Percentiles rank a stretch among this genome's conserved stretches.
Conservation (phyloP, 2,329 filamentous ascomycete genomes). For the Hortaea werneckii region DNA sequence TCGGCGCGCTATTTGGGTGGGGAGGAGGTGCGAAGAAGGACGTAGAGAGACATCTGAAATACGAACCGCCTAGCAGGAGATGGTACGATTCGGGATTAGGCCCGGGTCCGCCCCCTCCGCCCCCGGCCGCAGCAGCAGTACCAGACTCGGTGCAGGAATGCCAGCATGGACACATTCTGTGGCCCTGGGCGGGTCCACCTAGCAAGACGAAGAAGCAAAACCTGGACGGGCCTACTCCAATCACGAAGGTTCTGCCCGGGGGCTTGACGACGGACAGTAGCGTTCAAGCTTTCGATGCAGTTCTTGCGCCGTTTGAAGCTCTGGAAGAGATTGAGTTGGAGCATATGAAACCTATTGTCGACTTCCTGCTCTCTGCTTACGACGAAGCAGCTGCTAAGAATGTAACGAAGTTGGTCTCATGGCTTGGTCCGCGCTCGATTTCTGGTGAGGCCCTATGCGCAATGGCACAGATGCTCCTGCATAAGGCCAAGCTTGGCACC, state of each 20-base stretch:
- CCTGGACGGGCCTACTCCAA: background rate
- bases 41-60: conserved; percentile 14
- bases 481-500: conserved; percentile 14
- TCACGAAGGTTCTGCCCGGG: too few species aligned
- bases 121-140: background rate
- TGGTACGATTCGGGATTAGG: background rate
- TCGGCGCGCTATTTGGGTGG: conserved; percentile 21
- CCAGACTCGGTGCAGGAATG: background rate
- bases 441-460: background rate
- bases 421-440: conserved; percentile 7
- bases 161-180: background rate
- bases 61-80: conserved; percentile 12
- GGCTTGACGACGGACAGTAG: too few species aligned
- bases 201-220: background rate
- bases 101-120: background rate
- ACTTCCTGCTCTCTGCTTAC: conserved; percentile 15
- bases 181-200: background rate
- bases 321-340: background rate
- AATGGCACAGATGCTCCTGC: conserved; percentile 3
- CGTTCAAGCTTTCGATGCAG: conserved; percentile 8
- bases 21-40: conserved; percentile 6
- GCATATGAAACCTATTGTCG: conserved; percentile 6
- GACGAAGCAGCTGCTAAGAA: conserved; percentile 18
- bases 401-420: conserved; percentile 10
- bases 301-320: conserved; percentile 7